phyloP scores from a whole-genome alignment of 805 yeast species.

The Pichia gijzeniarum region DNA sequence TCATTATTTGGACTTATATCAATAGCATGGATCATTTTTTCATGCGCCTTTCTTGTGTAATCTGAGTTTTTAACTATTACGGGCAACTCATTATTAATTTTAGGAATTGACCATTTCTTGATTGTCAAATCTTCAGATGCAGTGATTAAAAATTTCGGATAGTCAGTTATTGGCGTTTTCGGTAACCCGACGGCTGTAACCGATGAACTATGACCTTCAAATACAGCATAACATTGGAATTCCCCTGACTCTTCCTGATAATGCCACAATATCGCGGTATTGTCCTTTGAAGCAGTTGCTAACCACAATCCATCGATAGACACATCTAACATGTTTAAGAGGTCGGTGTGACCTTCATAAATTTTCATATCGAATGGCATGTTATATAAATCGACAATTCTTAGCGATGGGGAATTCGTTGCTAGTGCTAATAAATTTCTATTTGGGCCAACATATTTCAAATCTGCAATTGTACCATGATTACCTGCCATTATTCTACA shows the following conservation, averaged over 20 bases:
- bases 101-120: constrained; percentile 77
- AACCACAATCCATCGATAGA: constrained; percentile 83
- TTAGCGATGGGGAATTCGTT: constrained; percentile 84
- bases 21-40: constrained; percentile 86
- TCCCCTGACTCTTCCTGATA: constrained; percentile 38
- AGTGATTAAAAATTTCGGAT: constrained; percentile 70
- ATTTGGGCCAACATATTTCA: constrained; percentile 67
- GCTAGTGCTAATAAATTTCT: constrained; percentile 67
- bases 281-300: constrained; percentile 88
- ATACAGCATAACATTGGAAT: constrained; percentile 49
- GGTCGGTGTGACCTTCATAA: constrained; percentile 78
- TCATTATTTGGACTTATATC: constrained; percentile 90
- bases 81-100: constrained; percentile 16
- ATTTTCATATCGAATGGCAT: constrained; percentile 55
- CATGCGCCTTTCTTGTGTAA: constrained; percentile 94
- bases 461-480: constrained; percentile 92
- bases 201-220: constrained; percentile 82
- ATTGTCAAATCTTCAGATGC: constrained; percentile 82
- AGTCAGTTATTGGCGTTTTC: constrained; percentile 34
- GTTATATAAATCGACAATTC: constrained; percentile 60
- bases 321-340: constrained; percentile 73
- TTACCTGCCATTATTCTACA: constrained; percentile 73
- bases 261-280: constrained; percentile 78
- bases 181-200: constrained; percentile 80
- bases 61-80: constrained; percentile 53